These are phyloP conservation scores for Paraconiothyrium brasiliense DNA, from an alignment of 2,329 filamentous ascomycete species.

Conservation along the genomic window DNA sequence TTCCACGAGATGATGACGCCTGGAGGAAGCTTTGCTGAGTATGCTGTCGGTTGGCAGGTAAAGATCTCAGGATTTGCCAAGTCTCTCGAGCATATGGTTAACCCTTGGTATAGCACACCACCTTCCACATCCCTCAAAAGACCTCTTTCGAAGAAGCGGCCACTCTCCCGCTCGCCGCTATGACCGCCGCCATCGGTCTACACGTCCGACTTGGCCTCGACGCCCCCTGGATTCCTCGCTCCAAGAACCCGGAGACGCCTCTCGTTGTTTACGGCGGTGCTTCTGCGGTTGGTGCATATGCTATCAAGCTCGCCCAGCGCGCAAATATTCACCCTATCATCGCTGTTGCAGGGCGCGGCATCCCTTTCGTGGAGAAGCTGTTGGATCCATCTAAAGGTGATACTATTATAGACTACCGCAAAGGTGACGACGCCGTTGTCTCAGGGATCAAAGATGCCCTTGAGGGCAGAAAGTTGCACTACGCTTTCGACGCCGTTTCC, in stretches of 20 bases:
- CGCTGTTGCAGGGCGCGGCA: slow-evolving; percentile 38
- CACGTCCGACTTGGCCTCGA: slow-evolving; percentile 51
- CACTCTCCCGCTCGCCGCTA: slow-evolving; percentile 53
- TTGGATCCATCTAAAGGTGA: slow-evolving; percentile 45
- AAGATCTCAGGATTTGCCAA: neutral
- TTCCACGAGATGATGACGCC: slow-evolving; percentile 62
- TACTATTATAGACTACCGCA: slow-evolving; percentile 57
- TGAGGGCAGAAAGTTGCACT: slow-evolving; percentile 53
- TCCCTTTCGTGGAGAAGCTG: slow-evolving; percentile 31
- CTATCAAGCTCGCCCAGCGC: slow-evolving; percentile 45
- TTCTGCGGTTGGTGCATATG: slow-evolving; percentile 48
- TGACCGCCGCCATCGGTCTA: slow-evolving; percentile 55
- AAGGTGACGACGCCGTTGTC: slow-evolving; percentile 57
- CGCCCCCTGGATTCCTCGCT: slow-evolving; percentile 41
- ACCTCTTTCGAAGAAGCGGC: slow-evolving; percentile 47
- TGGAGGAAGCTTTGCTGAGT: slow-evolving; percentile 66
- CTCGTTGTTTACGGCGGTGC: slow-evolving; percentile 50
- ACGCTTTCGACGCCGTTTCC: slow-evolving; percentile 67
- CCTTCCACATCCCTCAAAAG: slow-evolving; percentile 58
- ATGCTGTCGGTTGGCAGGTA: slow-evolving; percentile 60
- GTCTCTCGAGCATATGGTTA: neutral
- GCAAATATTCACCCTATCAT: slow-evolving; percentile 47
- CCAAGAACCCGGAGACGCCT: slow-evolving; percentile 23
- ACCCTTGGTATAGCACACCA: slow-evolving; percentile 51
- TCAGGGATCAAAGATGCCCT: slow-evolving; percentile 55